Percentiles rank a stretch among this genome's conserved stretches.
phyloP scores from a whole-genome alignment of 345 rosid genomes.

The Pugionium dolabratum region DNA sequence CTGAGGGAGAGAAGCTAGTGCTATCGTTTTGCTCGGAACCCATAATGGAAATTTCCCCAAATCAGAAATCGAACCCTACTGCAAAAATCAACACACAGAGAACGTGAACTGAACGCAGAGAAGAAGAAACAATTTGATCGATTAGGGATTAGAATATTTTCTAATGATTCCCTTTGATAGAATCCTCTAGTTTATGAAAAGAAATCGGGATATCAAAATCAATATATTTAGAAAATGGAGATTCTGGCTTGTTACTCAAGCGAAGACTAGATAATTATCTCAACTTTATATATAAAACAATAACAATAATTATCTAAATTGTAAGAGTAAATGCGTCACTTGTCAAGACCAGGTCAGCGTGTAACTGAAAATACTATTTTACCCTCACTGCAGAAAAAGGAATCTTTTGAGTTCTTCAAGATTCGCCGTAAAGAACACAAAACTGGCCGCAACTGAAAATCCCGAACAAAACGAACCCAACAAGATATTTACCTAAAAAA shows the following conservation, averaged over 20 bases:
- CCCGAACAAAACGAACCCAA: not conserved
- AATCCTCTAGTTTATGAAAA: not conserved
- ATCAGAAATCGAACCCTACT: not conserved
- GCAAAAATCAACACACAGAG: too few species aligned
- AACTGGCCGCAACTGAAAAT: not conserved
- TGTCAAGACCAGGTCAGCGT: slow-evolving; percentile 8
- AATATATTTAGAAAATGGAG: not conserved
- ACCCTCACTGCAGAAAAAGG: not conserved
- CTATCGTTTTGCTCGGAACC: slow-evolving; percentile 82
- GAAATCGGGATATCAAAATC: not conserved
- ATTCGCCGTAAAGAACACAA: slow-evolving; percentile 11
- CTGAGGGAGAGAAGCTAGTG: slow-evolving; percentile 64
- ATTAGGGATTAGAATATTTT: slow-evolving; percentile 17
- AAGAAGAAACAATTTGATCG: not conserved
- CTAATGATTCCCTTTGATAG: not conserved
- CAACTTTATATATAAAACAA: too few species aligned
- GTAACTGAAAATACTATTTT: not conserved
- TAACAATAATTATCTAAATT: too few species aligned
- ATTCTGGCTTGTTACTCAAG: slow-evolving; percentile 40
- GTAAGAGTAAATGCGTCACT: slow-evolving; percentile 28
- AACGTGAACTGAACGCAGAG: slow-evolving; percentile 15
- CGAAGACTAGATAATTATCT: slow-evolving; percentile 4
- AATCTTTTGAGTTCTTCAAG: not conserved
- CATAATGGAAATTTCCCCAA: slow-evolving; percentile 36
- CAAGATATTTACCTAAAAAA: slow-evolving; percentile 14